Base-by-base conservation (phyloP, 306 rosid species). In the Malus fusca region DNA sequence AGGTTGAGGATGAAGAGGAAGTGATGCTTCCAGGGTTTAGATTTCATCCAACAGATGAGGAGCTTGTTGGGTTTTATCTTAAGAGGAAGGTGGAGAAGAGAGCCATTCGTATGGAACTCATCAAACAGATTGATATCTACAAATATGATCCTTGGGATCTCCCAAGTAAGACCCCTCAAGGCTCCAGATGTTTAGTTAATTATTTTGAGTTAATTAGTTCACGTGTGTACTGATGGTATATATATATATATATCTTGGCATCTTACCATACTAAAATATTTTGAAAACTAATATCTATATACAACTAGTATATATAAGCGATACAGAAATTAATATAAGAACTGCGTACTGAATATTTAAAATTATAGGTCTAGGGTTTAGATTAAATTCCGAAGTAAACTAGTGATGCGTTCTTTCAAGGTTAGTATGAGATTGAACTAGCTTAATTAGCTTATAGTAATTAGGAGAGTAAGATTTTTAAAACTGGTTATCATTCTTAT, bases 91-190 rank as follows among this genome's bases (percentile, higher is more conserved):
- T 91, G 40, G 88, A 91, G 77, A 90, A 90, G 75, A 94, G 82
- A 80, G 83, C 90, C 30, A 83, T 87, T 31, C 31, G 84, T 25
- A 88, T 90, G 33, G 96, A 74, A 67, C 80, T 94, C 76, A 94
- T 94, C 93, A 91, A 90, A 80, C 95, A 94, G 82, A 79, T 91
- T 80, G 96, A 94, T 56, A 91, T 94, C 77, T 94, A 94, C 86
- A 91, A 90, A 81, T 90, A 91, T 30, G 96, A 94, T 86, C 98
- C 98, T 6, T 94, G 98, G 98, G 98, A 94, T 86, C 93, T 94
- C 83, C 97, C 98, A 85, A 90, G 98, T 94, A 91, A 19, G 64
- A 35, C 26, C 43, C 53, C 53, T 48, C 19, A 48, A 48, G 7
- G 53, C 19, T 61, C 15, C 9, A 26, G 25, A 22, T 22, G 25